phyloP scores from a whole-genome alignment of 305 asterid genomes.

The Fraxinus dipetala region DNA sequence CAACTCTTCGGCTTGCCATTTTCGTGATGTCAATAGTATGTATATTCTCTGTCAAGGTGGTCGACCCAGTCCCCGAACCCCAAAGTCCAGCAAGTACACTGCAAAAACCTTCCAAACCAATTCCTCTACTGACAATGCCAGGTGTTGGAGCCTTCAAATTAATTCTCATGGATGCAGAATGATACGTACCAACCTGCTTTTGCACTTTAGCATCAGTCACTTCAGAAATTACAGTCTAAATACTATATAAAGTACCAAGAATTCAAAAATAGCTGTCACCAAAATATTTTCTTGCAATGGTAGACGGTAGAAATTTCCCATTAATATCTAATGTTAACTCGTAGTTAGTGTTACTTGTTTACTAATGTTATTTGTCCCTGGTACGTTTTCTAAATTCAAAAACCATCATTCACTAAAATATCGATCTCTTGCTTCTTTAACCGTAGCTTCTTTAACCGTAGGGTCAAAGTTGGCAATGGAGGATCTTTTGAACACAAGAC shows the following conservation, averaged over 20 bases:
- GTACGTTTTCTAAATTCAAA: background rate
- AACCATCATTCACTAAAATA: background rate
- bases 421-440: background rate
- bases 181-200: constrained; percentile 79
- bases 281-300: background rate
- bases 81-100: constrained; percentile 91
- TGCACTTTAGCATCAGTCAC: constrained; percentile 19
- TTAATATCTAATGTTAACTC: background rate
- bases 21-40: constrained; percentile 73
- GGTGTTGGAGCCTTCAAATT: constrained; percentile 79
- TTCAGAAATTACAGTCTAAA: background rate
- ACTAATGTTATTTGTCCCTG: background rate
- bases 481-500: background rate
- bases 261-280: background rate
- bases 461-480: background rate
- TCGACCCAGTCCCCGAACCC: constrained; percentile 94
- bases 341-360: background rate
- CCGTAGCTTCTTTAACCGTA: background rate
- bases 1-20: constrained; percentile 77
- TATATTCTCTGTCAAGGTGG: constrained; percentile 82
- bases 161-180: constrained; percentile 62
- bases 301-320: background rate
- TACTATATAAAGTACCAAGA: background rate
- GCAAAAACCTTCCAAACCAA: constrained; percentile 91
- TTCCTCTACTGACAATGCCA: constrained; percentile 86